Percentiles rank a stretch among this genome's conserved stretches.
These are phyloP conservation scores for Alternaria incomplexa DNA, from an alignment of 2,329 filamentous ascomycete genomes.

Conservation along the genomic window DNA sequence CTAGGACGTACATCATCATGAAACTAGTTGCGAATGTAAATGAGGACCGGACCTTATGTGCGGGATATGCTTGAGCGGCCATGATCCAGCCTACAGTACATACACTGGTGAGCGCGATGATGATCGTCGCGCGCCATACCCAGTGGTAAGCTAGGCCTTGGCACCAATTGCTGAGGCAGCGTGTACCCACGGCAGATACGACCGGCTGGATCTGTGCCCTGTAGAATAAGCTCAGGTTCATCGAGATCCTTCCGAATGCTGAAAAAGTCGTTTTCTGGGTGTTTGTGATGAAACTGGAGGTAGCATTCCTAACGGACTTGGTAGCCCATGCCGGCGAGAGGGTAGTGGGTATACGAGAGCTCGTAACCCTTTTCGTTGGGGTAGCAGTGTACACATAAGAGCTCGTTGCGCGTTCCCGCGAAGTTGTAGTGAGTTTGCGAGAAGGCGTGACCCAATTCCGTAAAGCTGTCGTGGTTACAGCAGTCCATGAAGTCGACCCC, in stretches of 20 bases:
- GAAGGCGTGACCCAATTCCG: neutral
- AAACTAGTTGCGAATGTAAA: neutral
- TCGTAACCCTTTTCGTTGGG: neutral
- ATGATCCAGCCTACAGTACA: neutral
- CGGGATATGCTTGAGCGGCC: neutral
- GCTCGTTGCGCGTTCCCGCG: neutral
- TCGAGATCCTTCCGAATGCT: neutral
- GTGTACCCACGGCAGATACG: neutral
- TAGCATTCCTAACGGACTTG: neutral
- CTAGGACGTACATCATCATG: neutral
- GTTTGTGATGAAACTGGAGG: neutral
- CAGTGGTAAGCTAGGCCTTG: neutral
- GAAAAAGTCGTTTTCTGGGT: neutral
- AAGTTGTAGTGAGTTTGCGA: neutral
- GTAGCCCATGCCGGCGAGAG: neutral
- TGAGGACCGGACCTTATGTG: neutral
- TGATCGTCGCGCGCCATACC: neutral
- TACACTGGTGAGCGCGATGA: neutral
- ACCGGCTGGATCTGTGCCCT: neutral
- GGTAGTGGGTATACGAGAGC: neutral
- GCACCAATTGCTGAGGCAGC: neutral
- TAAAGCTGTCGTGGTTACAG: neutral
- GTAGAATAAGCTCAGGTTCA: neutral
- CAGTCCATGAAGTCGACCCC: neutral
- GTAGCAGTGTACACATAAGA: neutral